phyloP scores from a whole-genome alignment of 306 rosid genomes.

The Trifolium repens region DNA sequence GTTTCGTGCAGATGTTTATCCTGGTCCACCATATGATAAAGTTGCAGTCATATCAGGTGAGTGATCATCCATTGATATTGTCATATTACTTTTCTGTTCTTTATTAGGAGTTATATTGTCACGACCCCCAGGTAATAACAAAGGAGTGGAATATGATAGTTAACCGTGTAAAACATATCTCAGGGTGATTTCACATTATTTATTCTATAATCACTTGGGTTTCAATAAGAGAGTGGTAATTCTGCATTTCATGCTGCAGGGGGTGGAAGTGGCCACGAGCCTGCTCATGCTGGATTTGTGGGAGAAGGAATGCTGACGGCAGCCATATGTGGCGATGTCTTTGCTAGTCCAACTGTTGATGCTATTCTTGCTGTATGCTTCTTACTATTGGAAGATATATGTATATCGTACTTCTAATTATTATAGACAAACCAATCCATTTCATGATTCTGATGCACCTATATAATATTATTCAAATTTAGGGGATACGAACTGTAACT shows the following conservation, averaged over 20 bases:
- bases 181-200: conserved; percentile 23
- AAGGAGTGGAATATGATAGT: conserved; percentile 9
- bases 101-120: conserved; percentile 9
- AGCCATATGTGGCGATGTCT: conserved; percentile 93
- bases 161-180: conserved; percentile 1
- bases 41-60: conserved; percentile 94
- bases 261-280: conserved; percentile 99
- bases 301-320: conserved; percentile 99
- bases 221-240: not conserved
- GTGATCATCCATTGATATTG: not conserved
- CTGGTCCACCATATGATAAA: conserved; percentile 66
- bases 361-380: conserved; percentile 83
- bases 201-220: not conserved
- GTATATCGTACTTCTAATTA: conserved; percentile 32
- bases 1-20: conserved; percentile 81
- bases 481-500: conserved; percentile 98
- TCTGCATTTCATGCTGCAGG: conserved; percentile 57
- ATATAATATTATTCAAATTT: conserved; percentile 42
- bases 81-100: not conserved
- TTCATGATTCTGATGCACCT: conserved; percentile 43
- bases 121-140: not conserved
- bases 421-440: conserved; percentile 19
- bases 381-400: conserved; percentile 34
- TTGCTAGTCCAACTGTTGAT: conserved; percentile 89
- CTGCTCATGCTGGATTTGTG: conserved; percentile 92